Evolutionary conservation across 2,329 filamentous ascomycete genomes (phyloP).

Genomic region (Metarhizium robertsii): DNA sequence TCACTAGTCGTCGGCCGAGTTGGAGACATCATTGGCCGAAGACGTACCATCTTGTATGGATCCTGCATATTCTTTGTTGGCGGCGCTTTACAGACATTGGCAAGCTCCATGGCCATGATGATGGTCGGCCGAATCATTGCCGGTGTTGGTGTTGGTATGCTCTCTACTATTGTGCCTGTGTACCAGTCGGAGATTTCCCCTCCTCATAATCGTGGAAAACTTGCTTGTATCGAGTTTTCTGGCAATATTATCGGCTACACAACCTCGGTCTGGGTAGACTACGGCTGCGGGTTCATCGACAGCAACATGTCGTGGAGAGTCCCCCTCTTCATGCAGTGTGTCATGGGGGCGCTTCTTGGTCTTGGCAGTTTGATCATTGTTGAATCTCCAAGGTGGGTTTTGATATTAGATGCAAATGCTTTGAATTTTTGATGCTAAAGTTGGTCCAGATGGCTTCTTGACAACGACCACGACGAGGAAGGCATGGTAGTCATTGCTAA

Average conservation of each 20-base stretch:
- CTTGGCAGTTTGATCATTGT: conserved; percentile 87
- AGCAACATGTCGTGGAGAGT: conserved; percentile 83
- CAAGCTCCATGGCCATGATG: conserved; percentile 86
- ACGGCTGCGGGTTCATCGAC: conserved; percentile 86
- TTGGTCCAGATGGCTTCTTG: conserved; percentile 73
- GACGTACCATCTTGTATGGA: conserved; percentile 86
- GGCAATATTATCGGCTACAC: conserved; percentile 96
- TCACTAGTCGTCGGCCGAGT: conserved; percentile 80
- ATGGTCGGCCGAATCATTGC: conserved; percentile 72
- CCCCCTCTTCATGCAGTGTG: conserved; percentile 82
- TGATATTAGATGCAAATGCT: neutral
- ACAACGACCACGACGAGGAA: conserved; percentile 97
- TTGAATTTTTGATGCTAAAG: neutral
- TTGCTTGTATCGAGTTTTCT: conserved; percentile 96
- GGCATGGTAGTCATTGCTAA: conserved; percentile 98
- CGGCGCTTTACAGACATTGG: conserved; percentile 74
- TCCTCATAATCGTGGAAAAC: conserved; percentile 87
- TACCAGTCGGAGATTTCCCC: conserved; percentile 95
- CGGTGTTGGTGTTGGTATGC: conserved; percentile 76
- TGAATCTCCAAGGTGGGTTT: conserved; percentile 76
- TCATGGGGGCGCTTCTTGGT: conserved; percentile 83
- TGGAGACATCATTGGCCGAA: conserved; percentile 83
- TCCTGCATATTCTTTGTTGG: conserved; percentile 81
- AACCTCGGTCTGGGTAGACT: conserved; percentile 97
- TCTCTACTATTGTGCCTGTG: conserved; percentile 86